These are phyloP conservation scores for Pinus taeda DNA, from an alignment of 75 land plant species.

Conservation along the genomic window DNA sequence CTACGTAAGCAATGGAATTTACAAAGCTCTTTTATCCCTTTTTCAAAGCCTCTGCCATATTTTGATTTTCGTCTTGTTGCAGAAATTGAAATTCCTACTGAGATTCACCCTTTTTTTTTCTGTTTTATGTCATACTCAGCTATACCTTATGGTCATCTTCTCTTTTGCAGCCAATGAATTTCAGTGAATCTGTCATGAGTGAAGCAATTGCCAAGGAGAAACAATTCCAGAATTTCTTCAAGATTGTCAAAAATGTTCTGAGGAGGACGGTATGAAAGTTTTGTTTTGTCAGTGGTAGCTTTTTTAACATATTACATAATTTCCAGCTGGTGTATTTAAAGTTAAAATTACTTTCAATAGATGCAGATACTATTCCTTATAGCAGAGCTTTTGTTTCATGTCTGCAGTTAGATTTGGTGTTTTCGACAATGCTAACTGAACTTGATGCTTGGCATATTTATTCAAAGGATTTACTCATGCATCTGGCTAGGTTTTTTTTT, in stretches of 20 bases:
- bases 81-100: too few species aligned
- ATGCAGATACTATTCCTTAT: too few species aligned
- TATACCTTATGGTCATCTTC: background rate
- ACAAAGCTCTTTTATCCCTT: too few species aligned
- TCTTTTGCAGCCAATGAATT: conserved; percentile 32
- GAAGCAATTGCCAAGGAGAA: conserved; percentile 34
- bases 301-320: background rate
- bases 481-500: background rate
- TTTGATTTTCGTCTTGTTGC: too few species aligned
- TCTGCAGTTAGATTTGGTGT: background rate
- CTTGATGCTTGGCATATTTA: background rate
- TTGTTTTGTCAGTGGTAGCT: background rate
- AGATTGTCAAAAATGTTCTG: conserved; percentile 21
- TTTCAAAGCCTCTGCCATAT: too few species aligned
- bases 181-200: conserved; percentile 36
- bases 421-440: background rate
- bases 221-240: conserved; percentile 35
- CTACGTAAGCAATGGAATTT: too few species aligned
- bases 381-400: background rate
- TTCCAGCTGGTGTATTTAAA: background rate
- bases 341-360: too few species aligned
- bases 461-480: background rate
- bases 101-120: too few species aligned
- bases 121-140: background rate
- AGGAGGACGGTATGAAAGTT: conserved; percentile 18